Evolutionary conservation across 1,139 yeast genomes (phyloP).

Genomic region (Blastobotrys buckinghamii): DNA sequence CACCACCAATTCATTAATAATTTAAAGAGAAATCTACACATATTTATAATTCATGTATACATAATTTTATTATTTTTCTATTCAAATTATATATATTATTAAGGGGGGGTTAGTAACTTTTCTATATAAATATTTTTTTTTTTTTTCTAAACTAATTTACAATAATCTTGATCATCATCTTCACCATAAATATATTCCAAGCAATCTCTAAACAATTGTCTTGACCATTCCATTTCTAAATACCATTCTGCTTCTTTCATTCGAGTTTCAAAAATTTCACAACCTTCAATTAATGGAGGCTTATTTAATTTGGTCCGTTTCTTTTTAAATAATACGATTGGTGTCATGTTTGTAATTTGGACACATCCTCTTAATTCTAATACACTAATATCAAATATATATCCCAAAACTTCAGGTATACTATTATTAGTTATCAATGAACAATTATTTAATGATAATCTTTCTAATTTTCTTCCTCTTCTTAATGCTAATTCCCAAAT

Average conservation of each 20-base stretch:
- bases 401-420: constrained; percentile 55
- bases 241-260: constrained; percentile 58
- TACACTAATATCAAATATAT: constrained; percentile 59
- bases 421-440: constrained; percentile 57
- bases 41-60: not conserved
- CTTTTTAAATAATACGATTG: constrained; percentile 64
- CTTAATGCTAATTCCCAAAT: constrained; percentile 73
- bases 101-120: not conserved
- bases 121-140: not conserved
- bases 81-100: not conserved
- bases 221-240: constrained; percentile 51
- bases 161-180: constrained; percentile 21
- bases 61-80: not conserved
- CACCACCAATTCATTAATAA: constrained; percentile 2
- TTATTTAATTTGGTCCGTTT: constrained; percentile 48
- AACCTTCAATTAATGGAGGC: constrained; percentile 65
- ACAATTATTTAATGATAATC: constrained; percentile 79
- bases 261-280: constrained; percentile 58
- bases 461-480: constrained; percentile 50
- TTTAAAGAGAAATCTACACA: too few relatives aligned
- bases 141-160: not conserved
- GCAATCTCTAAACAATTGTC: constrained; percentile 31
- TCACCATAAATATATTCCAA: constrained; percentile 32
- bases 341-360: constrained; percentile 52
- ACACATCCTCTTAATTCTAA: constrained; percentile 67